These are phyloP conservation scores for Fusarium duplospermum DNA, from an alignment of 2,329 filamentous ascomycete species.

Conservation along the genomic window DNA sequence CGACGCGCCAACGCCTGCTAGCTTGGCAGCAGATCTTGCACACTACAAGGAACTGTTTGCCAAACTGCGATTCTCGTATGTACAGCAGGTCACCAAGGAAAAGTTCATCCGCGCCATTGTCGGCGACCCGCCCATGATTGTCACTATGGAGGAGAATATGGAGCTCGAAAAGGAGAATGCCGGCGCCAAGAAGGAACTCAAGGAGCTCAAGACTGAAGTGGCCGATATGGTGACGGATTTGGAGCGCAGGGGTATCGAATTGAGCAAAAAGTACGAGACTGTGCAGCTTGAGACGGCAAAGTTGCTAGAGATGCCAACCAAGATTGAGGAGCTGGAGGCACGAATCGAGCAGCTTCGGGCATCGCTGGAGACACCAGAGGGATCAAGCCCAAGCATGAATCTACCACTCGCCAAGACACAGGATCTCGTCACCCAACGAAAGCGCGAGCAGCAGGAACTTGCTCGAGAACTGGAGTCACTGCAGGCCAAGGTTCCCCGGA, in stretches of 20 bases:
- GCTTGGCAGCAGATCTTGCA: slow-evolving; percentile 82
- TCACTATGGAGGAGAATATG: slow-evolving; percentile 84
- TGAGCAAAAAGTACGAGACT: slow-evolving; percentile 66
- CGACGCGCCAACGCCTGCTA: slow-evolving; percentile 77
- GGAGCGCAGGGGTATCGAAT: slow-evolving; percentile 70
- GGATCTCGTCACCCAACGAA: slow-evolving; percentile 62
- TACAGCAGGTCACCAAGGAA: slow-evolving; percentile 98
- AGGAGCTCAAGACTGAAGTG: slow-evolving; percentile 83
- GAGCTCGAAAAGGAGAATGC: slow-evolving; percentile 77
- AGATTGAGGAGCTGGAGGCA: slow-evolving; percentile 61
- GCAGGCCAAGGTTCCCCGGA: slow-evolving; percentile 71
- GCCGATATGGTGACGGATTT: slow-evolving; percentile 78
- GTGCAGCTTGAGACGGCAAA: slow-evolving; percentile 61
- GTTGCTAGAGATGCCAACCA: slow-evolving; percentile 63
- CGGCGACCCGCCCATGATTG: slow-evolving; percentile 87
- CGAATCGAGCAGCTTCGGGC: slow-evolving; percentile 59
- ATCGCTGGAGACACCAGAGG: slow-evolving; percentile 49
- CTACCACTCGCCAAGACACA: slow-evolving; percentile 69
- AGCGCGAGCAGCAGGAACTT: slow-evolving; percentile 65
- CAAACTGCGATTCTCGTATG: slow-evolving; percentile 95
- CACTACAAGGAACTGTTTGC: slow-evolving; percentile 97
- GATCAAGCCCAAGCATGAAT: slow-evolving; percentile 59
- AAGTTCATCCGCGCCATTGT: slow-evolving; percentile 95
- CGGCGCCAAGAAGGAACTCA: slow-evolving; percentile 78
- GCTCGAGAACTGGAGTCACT: slow-evolving; percentile 73